phyloP scores from a whole-genome alignment of 345 rosid species.

The Citrus sp. region DNA sequence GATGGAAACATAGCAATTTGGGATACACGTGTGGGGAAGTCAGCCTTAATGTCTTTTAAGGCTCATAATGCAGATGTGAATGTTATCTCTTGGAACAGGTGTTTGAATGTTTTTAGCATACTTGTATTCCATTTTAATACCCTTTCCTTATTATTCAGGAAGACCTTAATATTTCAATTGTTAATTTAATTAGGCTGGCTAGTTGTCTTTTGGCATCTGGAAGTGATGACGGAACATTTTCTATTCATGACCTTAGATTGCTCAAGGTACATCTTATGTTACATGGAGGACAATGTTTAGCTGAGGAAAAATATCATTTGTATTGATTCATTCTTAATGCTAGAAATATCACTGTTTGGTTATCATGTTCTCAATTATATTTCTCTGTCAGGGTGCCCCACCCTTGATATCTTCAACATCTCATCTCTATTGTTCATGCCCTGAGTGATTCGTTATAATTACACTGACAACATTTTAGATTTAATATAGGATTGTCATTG shows the following conservation, averaged over 20 bases:
- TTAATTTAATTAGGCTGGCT: constrained; percentile 58
- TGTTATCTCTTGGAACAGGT: constrained; percentile 99
- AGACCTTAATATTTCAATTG: neutral
- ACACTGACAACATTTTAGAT: neutral
- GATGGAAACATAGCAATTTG: constrained; percentile 83
- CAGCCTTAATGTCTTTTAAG: constrained; percentile 64
- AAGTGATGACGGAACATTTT: constrained; percentile 91
- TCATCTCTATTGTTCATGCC: neutral
- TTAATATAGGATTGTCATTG: neutral
- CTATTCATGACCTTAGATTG: constrained; percentile 85
- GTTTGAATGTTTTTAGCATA: constrained; percentile 6
- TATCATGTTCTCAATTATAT: neutral
- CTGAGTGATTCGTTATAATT: neutral
- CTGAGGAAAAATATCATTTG: neutral
- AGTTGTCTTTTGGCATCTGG: constrained; percentile 96
- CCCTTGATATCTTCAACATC: neutral
- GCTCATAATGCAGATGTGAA: constrained; percentile 93
- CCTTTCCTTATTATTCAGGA: neutral
- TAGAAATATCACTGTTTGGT: neutral
- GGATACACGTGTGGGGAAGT: constrained; percentile 75
- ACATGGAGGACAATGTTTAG: neutral
- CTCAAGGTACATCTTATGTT: constrained; percentile 39
- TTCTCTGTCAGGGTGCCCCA: neutral
- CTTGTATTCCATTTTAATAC: neutral
- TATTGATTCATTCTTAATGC: neutral